Evolutionary conservation across 345 rosid genomes (phyloP).

Genomic region (Salix udensis): DNA sequence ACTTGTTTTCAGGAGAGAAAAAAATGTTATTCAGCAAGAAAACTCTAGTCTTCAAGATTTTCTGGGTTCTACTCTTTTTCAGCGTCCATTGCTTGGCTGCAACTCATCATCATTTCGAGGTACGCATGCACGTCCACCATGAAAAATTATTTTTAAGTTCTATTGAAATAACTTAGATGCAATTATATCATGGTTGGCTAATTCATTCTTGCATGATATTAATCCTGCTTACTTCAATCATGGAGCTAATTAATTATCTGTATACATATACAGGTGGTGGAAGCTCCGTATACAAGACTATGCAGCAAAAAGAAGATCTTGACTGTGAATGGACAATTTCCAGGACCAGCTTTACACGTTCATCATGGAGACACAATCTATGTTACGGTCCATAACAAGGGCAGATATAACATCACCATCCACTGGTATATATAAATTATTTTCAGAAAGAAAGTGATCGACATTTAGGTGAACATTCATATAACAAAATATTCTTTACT

Average conservation of each 20-base stretch:
- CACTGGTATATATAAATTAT: constrained; percentile 35
- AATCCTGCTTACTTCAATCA: too few relatives aligned
- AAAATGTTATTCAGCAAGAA: neutral
- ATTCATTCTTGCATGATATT: too few relatives aligned
- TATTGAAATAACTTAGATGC: neutral
- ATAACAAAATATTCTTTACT: too few relatives aligned
- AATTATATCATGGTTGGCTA: too few relatives aligned
- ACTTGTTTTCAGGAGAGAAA: neutral
- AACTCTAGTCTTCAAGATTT: neutral
- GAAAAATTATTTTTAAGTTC: neutral
- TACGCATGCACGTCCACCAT: neutral
- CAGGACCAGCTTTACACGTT: constrained; percentile 29
- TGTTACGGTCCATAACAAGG: constrained; percentile 24
- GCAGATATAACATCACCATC: constrained; percentile 25
- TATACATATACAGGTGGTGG: constrained; percentile 20
- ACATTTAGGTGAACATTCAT: constrained; percentile 34
- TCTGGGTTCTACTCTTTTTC: constrained; percentile 3
- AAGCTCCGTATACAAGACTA: constrained; percentile 9
- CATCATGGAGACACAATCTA: constrained; percentile 22
- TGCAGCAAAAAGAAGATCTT: constrained; percentile 22
- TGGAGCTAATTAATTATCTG: neutral
- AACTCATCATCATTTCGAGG: constrained; percentile 7
- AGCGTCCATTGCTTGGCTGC: neutral
- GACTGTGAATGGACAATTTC: constrained; percentile 32
- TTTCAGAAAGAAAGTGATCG: constrained; percentile 29